Percentiles rank a stretch among this genome's conserved stretches.
phyloP scores from a whole-genome alignment of 352 stramenopile species.

The Phytopythium montanum region DNA sequence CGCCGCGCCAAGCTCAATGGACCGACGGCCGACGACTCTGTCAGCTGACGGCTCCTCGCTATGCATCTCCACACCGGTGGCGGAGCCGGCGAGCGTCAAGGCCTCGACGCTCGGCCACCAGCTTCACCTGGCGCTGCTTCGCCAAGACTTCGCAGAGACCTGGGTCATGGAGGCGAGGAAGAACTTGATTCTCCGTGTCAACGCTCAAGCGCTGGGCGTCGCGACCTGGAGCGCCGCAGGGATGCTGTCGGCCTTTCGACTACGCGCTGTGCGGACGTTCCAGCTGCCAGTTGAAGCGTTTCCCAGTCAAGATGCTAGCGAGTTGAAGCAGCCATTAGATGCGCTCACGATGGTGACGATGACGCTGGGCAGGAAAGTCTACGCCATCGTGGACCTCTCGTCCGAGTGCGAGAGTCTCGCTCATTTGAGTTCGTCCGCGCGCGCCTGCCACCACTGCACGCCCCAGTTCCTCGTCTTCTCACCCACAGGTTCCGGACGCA shows the following conservation, averaged over 20 bases:
- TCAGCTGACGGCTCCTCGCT: not conserved
- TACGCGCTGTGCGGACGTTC: conserved; percentile 1
- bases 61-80: not conserved
- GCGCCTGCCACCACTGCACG: not conserved
- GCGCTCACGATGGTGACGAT: not conserved
- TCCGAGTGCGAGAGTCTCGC: not conserved
- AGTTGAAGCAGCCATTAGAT: not conserved
- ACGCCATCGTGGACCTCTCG: not conserved
- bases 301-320: too few relatives aligned
- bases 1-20: not conserved
- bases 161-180: conserved; percentile 7
- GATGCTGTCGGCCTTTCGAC: not conserved
- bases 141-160: not conserved
- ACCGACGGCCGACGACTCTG: not conserved
- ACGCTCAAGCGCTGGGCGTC: not conserved
- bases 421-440: too few relatives aligned
- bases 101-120: not conserved
- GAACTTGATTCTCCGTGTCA: conserved; percentile 4
- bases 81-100: not conserved
- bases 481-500: not conserved
- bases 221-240: not conserved
- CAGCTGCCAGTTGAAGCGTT: not conserved
- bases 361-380: not conserved
- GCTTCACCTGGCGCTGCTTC: not conserved
- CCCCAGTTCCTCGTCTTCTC: conserved; percentile 5